Conservation (phyloP, 306 rosid species). For the Mucuna pruriens region DNA sequence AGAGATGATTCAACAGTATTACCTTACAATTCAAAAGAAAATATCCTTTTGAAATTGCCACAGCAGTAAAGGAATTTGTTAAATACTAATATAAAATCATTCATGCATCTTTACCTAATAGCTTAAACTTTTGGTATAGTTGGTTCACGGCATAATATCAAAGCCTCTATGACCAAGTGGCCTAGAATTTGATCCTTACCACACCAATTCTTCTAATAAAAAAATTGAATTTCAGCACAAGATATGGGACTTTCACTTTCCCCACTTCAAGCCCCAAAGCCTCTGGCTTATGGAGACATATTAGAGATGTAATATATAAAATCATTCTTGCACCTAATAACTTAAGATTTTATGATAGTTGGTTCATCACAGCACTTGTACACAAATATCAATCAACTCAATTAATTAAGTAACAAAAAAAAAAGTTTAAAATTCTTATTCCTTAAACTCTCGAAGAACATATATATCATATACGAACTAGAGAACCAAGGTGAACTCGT, state of each 20-base stretch:
- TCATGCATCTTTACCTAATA: not conserved
- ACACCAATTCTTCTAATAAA: no score
- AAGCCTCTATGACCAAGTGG: not conserved
- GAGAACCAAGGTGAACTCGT: slow-evolving; percentile 12
- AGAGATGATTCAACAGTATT: not conserved
- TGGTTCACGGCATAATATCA: not conserved
- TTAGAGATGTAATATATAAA: not conserved
- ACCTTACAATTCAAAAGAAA: not conserved
- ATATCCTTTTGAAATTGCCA: slow-evolving; percentile 14
- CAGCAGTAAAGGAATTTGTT: not conserved
- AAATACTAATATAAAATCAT: not conserved
- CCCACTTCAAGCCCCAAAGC: not conserved
- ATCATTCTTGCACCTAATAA: not conserved
- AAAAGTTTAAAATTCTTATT: slow-evolving; percentile 14
- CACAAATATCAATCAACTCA: slow-evolving; percentile 17
- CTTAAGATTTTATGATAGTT: not conserved
- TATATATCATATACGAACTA: not conserved
- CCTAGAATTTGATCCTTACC: no score
- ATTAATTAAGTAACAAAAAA: not conserved
- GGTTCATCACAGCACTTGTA: not conserved
- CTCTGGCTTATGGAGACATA: not conserved
- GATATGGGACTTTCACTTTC: no score
- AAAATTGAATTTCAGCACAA: no score
- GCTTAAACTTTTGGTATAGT: not conserved
- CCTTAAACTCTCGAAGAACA: not conserved